A percentile compares a stretch with the other conserved stretches of the same genome.
Evolutionary conservation across 352 stramenopile species (phyloP).

Genomic region (Globisporangium viniferum): DNA sequence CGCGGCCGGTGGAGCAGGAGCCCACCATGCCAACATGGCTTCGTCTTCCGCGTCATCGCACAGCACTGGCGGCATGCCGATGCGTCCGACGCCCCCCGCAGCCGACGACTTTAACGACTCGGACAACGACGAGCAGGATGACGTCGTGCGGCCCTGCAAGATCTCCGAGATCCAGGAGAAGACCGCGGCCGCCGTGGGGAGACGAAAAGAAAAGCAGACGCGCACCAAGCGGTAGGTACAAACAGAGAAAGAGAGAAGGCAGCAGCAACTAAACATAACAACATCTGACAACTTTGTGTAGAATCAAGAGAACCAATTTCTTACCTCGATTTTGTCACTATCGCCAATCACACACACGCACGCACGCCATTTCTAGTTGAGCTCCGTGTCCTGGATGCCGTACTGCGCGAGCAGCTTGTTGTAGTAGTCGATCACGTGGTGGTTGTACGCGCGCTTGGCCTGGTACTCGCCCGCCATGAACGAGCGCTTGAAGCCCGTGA

Average conservation of each 20-base stretch:
- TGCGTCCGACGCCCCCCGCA: constrained; percentile 52
- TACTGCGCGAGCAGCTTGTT: constrained; percentile 73
- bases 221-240: constrained; percentile 34
- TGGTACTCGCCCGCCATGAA: constrained; percentile 84
- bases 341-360: background rate
- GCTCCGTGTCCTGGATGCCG: constrained; percentile 37
- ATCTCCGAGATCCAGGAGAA: constrained; percentile 83
- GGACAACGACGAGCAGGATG: constrained; percentile 70
- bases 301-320: background rate
- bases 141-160: constrained; percentile 61
- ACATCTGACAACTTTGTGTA: background rate
- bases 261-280: background rate
- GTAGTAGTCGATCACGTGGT: constrained; percentile 86
- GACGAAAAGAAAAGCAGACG: constrained; percentile 70
- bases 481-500: constrained; percentile 83
- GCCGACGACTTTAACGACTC: constrained; percentile 76
- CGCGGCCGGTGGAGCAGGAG: constrained; percentile 8
- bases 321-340: background rate
- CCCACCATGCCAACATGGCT: constrained; percentile 26
- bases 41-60: background rate
- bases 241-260: background rate
- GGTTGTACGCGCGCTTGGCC: constrained; percentile 78
- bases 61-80: constrained; percentile 14
- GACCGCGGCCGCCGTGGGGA: constrained; percentile 53
- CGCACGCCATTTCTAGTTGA: background rate